phyloP scores from a whole-genome alignment of 2,329 filamentous ascomycete genomes.

The Didymella sp. region DNA sequence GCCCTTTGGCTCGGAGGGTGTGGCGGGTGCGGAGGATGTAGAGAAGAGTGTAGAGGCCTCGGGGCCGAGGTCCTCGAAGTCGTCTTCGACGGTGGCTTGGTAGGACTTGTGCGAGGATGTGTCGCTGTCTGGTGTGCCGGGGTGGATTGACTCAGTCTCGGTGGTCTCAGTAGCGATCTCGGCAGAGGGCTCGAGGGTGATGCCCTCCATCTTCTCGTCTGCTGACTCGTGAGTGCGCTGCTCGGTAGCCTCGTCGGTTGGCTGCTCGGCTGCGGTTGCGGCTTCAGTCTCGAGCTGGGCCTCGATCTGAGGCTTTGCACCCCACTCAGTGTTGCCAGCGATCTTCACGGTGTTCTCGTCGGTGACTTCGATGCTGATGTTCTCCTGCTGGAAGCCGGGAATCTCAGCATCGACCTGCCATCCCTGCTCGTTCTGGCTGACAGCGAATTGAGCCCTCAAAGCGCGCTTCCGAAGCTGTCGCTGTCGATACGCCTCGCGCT shows the following conservation, averaged over 20 bases:
- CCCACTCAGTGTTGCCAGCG: slow-evolving; percentile 40
- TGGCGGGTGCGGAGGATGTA: slow-evolving; percentile 20
- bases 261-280: background rate
- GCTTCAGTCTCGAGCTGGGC: slow-evolving; percentile 12
- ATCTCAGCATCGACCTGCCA: slow-evolving; percentile 45
- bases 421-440: slow-evolving; percentile 39
- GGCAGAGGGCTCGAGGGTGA: slow-evolving; percentile 30
- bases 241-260: slow-evolving; percentile 1
- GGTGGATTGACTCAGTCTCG: slow-evolving; percentile 20
- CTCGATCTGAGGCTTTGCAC: slow-evolving; percentile 20
- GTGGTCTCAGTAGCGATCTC: slow-evolving; percentile 9
- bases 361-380: slow-evolving; percentile 45
- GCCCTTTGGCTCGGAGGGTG: slow-evolving; percentile 29
- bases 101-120: slow-evolving; percentile 44
- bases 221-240: background rate
- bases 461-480: slow-evolving; percentile 42
- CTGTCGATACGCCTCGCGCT: slow-evolving; percentile 38
- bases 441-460: slow-evolving; percentile 41
- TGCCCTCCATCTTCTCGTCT: slow-evolving; percentile 28
- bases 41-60: slow-evolving; percentile 41
- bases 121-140: slow-evolving; percentile 35
- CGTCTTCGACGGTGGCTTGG: slow-evolving; percentile 47
- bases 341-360: slow-evolving; percentile 46
- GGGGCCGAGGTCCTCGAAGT: slow-evolving; percentile 46
- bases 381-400: slow-evolving; percentile 44